Evolutionary conservation across 371 early-diverging fungal species (phyloP).

Genomic region (Circinella minor): DNA sequence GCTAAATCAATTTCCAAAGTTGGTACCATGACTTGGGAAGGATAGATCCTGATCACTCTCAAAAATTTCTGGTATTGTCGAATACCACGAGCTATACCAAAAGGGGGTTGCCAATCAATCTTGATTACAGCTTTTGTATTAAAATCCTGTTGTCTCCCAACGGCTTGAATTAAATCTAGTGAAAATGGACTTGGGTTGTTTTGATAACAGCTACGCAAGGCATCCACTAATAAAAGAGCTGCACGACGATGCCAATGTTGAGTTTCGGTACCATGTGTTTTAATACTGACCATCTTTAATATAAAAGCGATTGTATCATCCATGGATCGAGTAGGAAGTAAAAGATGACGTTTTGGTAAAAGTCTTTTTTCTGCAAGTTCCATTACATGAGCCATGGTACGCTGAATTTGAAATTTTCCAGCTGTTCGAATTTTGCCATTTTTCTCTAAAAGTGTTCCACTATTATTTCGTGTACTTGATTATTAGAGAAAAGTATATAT

Average conservation of each 20-base stretch:
- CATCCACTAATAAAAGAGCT: neutral
- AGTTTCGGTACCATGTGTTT: neutral
- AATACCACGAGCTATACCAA: slow-evolving; percentile 13
- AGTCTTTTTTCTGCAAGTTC: neutral
- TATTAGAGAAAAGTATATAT: neutral
- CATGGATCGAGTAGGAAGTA: neutral
- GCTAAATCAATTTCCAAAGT: slow-evolving; percentile 41
- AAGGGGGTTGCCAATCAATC: slow-evolving; percentile 17
- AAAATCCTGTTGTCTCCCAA: slow-evolving; percentile 42
- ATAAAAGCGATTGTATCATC: neutral
- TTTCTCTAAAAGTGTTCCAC: neutral
- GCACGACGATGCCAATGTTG: neutral
- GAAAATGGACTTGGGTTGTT: slow-evolving; percentile 18
- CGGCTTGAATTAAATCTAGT: slow-evolving; percentile 39
- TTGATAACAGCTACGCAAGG: slow-evolving; percentile 12
- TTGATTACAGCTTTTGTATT: slow-evolving; percentile 17
- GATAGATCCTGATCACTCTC: slow-evolving; percentile 19
- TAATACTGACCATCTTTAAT: neutral
- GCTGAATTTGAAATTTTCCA: neutral
- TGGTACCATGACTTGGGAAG: slow-evolving; percentile 34
- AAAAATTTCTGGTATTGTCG: slow-evolving; percentile 28
- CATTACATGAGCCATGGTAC: neutral
- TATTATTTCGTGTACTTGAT: neutral
- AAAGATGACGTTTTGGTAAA: neutral
- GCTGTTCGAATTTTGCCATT: neutral